A percentile compares a stretch with the other conserved stretches of the same genome.
phyloP scores from a whole-genome alignment of 1,139 yeast genomes.

The Geotrichum australiense region DNA sequence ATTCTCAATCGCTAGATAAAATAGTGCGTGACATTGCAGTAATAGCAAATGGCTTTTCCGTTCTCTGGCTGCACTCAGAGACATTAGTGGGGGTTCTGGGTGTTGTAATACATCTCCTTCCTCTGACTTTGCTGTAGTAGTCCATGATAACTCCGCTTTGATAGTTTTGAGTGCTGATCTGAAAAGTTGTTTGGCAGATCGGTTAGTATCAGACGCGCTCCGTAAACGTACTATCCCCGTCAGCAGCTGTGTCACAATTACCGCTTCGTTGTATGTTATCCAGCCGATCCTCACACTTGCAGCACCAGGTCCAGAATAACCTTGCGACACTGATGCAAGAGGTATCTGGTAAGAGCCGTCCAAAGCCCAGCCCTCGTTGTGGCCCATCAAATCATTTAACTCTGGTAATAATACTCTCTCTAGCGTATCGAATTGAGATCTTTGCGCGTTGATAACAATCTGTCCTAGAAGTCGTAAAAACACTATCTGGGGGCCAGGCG shows the following conservation, averaged over 20 bases:
- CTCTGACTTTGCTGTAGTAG: constrained; percentile 1
- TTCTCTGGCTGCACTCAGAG: constrained; percentile 8
- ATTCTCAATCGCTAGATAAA: constrained; percentile 14
- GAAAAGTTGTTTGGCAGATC: constrained; percentile 8
- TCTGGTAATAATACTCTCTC: constrained; percentile 7
- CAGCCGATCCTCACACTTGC: constrained; percentile 10
- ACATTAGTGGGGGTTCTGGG: constrained; percentile 12
- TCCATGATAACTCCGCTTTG: constrained; percentile 14
- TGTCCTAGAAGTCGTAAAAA: constrained; percentile 14
- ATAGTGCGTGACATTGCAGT: constrained; percentile 14
- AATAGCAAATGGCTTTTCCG: constrained; percentile 11
- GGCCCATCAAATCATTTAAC: constrained; percentile 1
- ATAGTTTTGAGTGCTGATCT: constrained; percentile 8
- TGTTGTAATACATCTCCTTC: constrained; percentile 1
- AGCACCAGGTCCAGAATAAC: constrained; percentile 9
- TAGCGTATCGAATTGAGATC: constrained; percentile 8
- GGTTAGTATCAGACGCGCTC: constrained; percentile 3
- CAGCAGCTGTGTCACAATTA: constrained; percentile 9
- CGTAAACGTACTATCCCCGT: constrained; percentile 12
- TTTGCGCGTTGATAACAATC: constrained; percentile 6
- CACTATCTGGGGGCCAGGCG: constrained; percentile 10
- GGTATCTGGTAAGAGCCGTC: constrained; percentile 12
- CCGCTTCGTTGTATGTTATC: constrained; percentile 12
- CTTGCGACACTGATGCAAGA: constrained; percentile 1
- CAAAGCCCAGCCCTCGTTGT: constrained; percentile 9